Conservation (phyloP, 148 eudicot species). For the Camellia sinensis region DNA sequence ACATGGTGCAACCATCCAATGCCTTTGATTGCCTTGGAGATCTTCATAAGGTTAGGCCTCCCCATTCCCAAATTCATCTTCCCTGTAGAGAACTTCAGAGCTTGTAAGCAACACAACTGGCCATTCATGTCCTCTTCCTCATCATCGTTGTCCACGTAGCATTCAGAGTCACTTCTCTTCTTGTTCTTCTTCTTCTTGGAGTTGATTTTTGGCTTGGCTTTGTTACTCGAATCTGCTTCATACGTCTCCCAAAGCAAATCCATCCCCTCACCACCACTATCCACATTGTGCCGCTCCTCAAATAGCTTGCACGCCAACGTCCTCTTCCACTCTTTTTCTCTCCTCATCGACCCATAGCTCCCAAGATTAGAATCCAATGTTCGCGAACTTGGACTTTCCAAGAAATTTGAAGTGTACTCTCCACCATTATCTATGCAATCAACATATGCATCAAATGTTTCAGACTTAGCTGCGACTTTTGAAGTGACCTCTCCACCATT, state of each 20-base stretch:
- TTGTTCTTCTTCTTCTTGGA: constrained; percentile 20
- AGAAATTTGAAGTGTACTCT: neutral
- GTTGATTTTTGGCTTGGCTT: constrained; percentile 3
- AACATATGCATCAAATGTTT: neutral
- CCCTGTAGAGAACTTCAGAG: constrained; percentile 75
- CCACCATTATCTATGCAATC: neutral
- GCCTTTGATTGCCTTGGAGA: constrained; percentile 77
- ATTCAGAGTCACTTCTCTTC: constrained; percentile 15
- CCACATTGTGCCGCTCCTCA: constrained; percentile 65
- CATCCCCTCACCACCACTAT: constrained; percentile 68
- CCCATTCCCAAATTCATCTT: constrained; percentile 84
- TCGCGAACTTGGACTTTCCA: constrained; percentile 1
- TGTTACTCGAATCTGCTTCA: constrained; percentile 45
- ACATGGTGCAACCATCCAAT: constrained; percentile 66
- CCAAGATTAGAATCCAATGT: constrained; percentile 25
- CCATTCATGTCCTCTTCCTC: constrained; percentile 36
- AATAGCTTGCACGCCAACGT: constrained; percentile 84
- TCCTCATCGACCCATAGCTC: constrained; percentile 70
- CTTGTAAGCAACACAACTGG: constrained; percentile 78
- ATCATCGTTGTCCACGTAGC: constrained; percentile 30
- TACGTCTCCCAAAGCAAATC: constrained; percentile 84
- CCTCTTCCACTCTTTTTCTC: constrained; percentile 79
- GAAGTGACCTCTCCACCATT: constrained; percentile 1
- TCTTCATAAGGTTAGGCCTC: constrained; percentile 51
- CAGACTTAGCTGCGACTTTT: neutral